Conservation (phyloP, 139 green algal species). For the Nannochloris sp. region DNA sequence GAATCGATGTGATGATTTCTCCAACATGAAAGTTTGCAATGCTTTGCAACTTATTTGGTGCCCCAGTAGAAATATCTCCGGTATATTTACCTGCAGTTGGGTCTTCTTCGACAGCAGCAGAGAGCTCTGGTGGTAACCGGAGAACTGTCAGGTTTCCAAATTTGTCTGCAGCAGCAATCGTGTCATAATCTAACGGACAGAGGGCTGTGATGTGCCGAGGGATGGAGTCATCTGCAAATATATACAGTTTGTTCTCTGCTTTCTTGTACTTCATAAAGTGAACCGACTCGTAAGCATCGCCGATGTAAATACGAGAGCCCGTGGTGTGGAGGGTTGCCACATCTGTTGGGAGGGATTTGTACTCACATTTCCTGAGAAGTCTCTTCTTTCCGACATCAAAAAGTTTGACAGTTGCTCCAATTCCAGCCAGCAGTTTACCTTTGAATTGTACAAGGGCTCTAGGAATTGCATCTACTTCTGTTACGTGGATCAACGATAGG, state of each 20-base stretch:
- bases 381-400: constrained; percentile 96
- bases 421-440: constrained; percentile 78
- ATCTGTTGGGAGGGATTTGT: constrained; percentile 62
- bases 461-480: constrained; percentile 58
- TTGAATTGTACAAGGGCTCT: constrained; percentile 77
- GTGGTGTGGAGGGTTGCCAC: constrained; percentile 54
- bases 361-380: constrained; percentile 95
- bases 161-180: constrained; percentile 80
- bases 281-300: constrained; percentile 72
- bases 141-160: constrained; percentile 91
- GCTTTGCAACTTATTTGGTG: constrained; percentile 80
- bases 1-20: constrained; percentile 79
- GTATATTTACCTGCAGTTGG: constrained; percentile 87
- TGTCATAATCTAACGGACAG: constrained; percentile 93
- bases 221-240: constrained; percentile 86
- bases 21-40: constrained; percentile 86
- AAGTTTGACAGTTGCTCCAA: constrained; percentile 75
- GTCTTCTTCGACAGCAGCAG: constrained; percentile 89
- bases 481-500: constrained; percentile 88
- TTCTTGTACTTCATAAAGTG: constrained; percentile 81
- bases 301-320: constrained; percentile 79
- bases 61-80: constrained; percentile 60
- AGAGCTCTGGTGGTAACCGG: constrained; percentile 78
- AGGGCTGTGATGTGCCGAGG: constrained; percentile 71
- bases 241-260: constrained; percentile 85